Percentiles rank a stretch among this genome's conserved stretches.
Conservation (phyloP, 192 early-diverging fungal genomes). For the Backusella psychrophila region DNA sequence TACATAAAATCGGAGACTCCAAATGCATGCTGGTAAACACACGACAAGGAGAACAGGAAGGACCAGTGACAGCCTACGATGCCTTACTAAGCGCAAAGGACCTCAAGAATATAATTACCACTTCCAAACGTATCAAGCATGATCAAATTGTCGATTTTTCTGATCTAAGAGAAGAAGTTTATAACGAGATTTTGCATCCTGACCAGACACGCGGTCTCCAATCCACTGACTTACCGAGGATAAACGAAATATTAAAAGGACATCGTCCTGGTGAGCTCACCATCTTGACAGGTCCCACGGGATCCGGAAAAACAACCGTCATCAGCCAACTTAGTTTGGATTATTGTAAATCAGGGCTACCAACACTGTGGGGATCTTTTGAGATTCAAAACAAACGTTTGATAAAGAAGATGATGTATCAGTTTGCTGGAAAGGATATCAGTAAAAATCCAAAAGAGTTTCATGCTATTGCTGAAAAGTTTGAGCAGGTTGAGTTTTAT, state of each 20-base stretch:
- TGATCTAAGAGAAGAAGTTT: constrained; percentile 59
- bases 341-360: constrained; percentile 64
- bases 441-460: constrained; percentile 45
- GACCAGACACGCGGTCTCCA: constrained; percentile 62
- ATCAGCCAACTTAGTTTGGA: constrained; percentile 70
- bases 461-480: constrained; percentile 57
- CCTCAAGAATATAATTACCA: constrained; percentile 41
- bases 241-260: constrained; percentile 64
- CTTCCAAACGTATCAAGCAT: constrained; percentile 52
- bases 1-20: constrained; percentile 63
- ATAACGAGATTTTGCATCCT: constrained; percentile 61
- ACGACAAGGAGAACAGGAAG: constrained; percentile 35
- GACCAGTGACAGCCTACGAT: constrained; percentile 52
- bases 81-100: constrained; percentile 44
- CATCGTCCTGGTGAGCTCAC: constrained; percentile 70
- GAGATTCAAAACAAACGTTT: constrained; percentile 71
- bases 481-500: constrained; percentile 46
- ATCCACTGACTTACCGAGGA: constrained; percentile 58
- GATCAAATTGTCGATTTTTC: constrained; percentile 66
- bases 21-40: constrained; percentile 58
- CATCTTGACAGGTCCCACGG: constrained; percentile 66
- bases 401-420: constrained; percentile 66
- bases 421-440: constrained; percentile 60
- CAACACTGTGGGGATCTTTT: constrained; percentile 76
- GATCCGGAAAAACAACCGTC: constrained; percentile 70